Percentiles rank a stretch among this genome's conserved stretches.
Conservation (phyloP, 768 basidiomycete species). For the Tylopilus sp. region DNA sequence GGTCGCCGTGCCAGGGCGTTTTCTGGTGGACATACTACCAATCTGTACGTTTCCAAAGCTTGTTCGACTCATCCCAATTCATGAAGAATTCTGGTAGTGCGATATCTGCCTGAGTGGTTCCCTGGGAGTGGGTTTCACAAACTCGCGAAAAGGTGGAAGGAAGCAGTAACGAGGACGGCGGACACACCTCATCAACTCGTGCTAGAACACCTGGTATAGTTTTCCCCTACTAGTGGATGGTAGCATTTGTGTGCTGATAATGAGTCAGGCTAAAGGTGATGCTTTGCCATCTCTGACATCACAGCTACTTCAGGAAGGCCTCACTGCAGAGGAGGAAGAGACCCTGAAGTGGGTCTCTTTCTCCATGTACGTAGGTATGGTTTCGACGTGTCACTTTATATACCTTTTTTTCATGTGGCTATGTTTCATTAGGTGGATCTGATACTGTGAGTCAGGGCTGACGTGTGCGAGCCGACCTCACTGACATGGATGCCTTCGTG, state of each 20-base stretch:
- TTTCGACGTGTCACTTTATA: not conserved
- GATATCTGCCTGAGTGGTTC: constrained; percentile 7
- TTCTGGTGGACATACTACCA: constrained; percentile 2
- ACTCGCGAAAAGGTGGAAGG: not conserved
- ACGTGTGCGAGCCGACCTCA: not conserved
- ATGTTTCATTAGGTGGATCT: constrained; percentile 26
- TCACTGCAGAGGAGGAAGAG: constrained; percentile 8
- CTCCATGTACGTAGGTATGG: constrained; percentile 10
- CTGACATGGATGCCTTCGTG: constrained; percentile 5
- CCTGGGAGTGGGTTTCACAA: not conserved
- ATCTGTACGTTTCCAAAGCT: not conserved
- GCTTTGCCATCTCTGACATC: constrained; percentile 15
- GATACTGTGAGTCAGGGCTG: constrained; percentile 22
- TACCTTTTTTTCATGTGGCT: not conserved
- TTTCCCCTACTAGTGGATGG: no score
- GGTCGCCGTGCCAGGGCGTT: constrained; percentile 2
- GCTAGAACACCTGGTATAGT: constrained; percentile 10
- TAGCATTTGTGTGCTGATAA: not conserved
- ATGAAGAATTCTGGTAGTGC: not conserved
- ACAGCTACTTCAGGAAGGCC: constrained; percentile 4
- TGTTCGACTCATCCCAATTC: no score
- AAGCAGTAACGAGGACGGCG: not conserved
- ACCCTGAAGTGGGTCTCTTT: constrained; percentile 11
- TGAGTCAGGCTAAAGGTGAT: constrained; percentile 5
- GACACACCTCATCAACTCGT: not conserved